phyloP scores from a whole-genome alignment of 2,329 filamentous ascomycete species.

The Xylariaceae sp. region DNA sequence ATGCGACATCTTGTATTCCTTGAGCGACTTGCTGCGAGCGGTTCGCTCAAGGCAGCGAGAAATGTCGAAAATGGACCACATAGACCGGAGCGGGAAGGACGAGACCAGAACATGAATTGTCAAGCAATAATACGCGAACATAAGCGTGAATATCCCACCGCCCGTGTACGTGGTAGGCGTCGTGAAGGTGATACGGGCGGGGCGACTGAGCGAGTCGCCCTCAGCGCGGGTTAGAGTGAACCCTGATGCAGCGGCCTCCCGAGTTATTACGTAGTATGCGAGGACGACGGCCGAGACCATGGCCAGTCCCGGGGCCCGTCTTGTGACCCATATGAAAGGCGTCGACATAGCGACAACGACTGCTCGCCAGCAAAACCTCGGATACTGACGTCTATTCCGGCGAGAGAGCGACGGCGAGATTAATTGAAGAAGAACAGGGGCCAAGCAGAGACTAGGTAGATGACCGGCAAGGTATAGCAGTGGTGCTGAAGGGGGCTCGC shows the following conservation, averaged over 20 bases:
- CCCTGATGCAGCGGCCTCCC: slow-evolving; percentile 41
- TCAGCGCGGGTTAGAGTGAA: slow-evolving; percentile 39
- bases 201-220: slow-evolving; percentile 35
- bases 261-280: slow-evolving; percentile 51
- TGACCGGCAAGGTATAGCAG: slow-evolving; percentile 22
- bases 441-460: slow-evolving; percentile 13
- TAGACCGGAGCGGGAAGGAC: slow-evolving; percentile 56
- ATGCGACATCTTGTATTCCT: slow-evolving; percentile 42
- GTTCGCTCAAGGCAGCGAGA: slow-evolving; percentile 45
- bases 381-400: slow-evolving; percentile 15
- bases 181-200: slow-evolving; percentile 28
- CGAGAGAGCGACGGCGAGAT: slow-evolving; percentile 16
- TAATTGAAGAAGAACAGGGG: slow-evolving; percentile 18
- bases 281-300: slow-evolving; percentile 46
- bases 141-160: slow-evolving; percentile 44
- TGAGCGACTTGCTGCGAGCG: slow-evolving; percentile 40
- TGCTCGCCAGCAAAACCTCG: slow-evolving; percentile 20
- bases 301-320: slow-evolving; percentile 49
- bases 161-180: slow-evolving; percentile 33
- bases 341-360: slow-evolving; percentile 41
- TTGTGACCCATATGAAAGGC: slow-evolving; percentile 49
- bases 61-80: slow-evolving; percentile 55
- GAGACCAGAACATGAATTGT: slow-evolving; percentile 60
- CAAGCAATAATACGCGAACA: slow-evolving; percentile 61
- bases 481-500: slow-evolving; percentile 1